A percentile compares a stretch with the other conserved stretches of the same genome.
Conservation (phyloP, 2,329 filamentous ascomycete species). For the Elsinoe batatas region DNA sequence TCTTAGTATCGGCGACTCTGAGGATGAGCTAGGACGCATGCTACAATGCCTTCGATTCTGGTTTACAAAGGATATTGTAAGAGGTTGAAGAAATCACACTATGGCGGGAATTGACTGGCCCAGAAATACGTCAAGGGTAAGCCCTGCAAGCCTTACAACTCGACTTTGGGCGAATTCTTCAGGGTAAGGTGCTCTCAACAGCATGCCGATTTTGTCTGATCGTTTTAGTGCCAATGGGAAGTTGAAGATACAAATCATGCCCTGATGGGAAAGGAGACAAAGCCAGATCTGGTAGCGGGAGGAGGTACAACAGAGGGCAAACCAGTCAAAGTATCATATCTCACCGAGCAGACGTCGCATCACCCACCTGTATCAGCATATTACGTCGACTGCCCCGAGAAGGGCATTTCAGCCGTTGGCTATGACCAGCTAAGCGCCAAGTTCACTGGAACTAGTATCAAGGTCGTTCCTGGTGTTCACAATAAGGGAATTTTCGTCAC, state of each 20-base stretch:
- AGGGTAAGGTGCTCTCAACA: constrained; percentile 46
- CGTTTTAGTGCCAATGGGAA: constrained; percentile 78
- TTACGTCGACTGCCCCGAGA: constrained; percentile 83
- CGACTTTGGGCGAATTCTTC: constrained; percentile 93
- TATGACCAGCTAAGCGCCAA: constrained; percentile 97
- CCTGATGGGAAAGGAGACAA: constrained; percentile 30
- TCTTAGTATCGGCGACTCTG: constrained; percentile 67
- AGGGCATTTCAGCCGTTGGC: constrained; percentile 75
- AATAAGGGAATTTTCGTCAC: constrained; percentile 95
- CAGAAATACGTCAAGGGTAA: constrained; percentile 96
- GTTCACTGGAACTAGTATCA: constrained; percentile 91
- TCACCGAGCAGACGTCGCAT: constrained; percentile 96
- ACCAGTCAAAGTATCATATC: constrained; percentile 73
- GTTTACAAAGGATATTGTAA: constrained; percentile 89
- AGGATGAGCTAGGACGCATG: constrained; percentile 88
- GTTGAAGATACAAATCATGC: constrained; percentile 66
- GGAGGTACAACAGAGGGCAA: constrained; percentile 27
- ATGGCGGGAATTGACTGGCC: constrained; percentile 18
- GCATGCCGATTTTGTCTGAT: constrained; percentile 11
- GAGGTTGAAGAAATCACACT: constrained; percentile 14
- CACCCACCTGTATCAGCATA: constrained; percentile 96
- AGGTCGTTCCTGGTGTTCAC: constrained; percentile 82
- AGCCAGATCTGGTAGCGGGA: constrained; percentile 21
- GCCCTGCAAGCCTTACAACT: constrained; percentile 98
- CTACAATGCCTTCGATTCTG: constrained; percentile 90